phyloP scores from a whole-genome alignment of 306 rosid species.

The Castanea sativa region DNA sequence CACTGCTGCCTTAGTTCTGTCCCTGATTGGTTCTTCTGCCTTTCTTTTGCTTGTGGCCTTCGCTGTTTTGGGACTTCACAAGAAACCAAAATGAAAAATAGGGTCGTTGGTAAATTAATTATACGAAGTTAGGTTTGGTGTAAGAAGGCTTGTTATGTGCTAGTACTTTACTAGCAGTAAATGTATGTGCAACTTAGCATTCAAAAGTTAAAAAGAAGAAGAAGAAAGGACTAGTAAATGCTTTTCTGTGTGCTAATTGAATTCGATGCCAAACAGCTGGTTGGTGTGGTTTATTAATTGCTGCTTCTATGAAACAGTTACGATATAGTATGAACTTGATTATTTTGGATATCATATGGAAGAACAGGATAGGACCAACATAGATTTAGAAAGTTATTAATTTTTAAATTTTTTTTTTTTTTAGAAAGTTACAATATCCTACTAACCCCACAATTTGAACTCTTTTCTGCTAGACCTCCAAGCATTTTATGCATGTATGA shows the following conservation, averaged over 20 bases:
- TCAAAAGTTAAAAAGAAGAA: not conserved
- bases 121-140: not conserved
- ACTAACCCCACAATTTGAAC: too few relatives aligned
- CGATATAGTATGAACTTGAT: not conserved
- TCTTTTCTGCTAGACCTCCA: too few relatives aligned
- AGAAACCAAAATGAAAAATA: constrained; percentile 12
- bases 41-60: constrained; percentile 43
- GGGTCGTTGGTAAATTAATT: not conserved
- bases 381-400: too few relatives aligned
- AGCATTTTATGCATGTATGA: too few relatives aligned
- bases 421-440: too few relatives aligned
- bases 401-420: too few relatives aligned
- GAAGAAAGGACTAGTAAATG: not conserved
- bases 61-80: constrained; percentile 38
- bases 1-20: constrained; percentile 44
- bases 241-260: not conserved
- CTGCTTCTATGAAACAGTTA: not conserved
- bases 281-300: not conserved
- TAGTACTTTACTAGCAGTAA: not conserved
- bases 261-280: not conserved
- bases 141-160: not conserved
- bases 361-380: not conserved
- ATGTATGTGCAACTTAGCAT: not conserved
- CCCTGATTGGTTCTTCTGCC: constrained; percentile 37
- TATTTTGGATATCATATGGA: not conserved